Conservation (phyloP, 2,329 filamentous ascomycete genomes). For the Lasiodiplodia sp. region DNA sequence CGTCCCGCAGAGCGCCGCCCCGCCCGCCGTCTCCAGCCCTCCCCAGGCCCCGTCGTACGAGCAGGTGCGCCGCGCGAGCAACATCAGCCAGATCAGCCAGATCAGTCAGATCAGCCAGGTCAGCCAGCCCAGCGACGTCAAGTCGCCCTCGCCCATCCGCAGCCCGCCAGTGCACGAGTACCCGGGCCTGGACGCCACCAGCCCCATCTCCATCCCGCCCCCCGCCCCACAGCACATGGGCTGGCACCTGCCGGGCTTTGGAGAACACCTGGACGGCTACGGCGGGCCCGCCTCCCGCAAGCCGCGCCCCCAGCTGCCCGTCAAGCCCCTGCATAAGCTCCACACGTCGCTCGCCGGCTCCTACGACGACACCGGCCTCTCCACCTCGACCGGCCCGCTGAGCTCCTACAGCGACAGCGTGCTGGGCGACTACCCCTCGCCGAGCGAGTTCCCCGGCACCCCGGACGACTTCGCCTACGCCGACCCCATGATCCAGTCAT, state of each 20-base stretch:
- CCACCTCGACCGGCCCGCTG: conserved; percentile 54
- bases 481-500: conserved; percentile 47
- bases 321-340: conserved; percentile 51
- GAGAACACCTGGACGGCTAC: conserved; percentile 48
- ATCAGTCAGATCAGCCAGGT: background rate
- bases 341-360: conserved; percentile 51
- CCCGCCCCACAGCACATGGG: conserved; percentile 43
- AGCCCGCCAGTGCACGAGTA: conserved; percentile 41
- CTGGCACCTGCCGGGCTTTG: conserved; percentile 49
- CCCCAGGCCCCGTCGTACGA: conserved; percentile 1
- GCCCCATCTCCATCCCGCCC: conserved; percentile 50
- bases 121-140: conserved; percentile 15
- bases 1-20: conserved; percentile 1
- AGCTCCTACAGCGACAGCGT: conserved; percentile 55
- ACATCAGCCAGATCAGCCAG: conserved; percentile 18
- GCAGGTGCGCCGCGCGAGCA: conserved; percentile 3
- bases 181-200: conserved; percentile 46
- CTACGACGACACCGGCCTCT: conserved; percentile 52
- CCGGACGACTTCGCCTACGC: conserved; percentile 52
- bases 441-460: conserved; percentile 56
- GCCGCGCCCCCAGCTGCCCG: conserved; percentile 47
- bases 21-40: conserved; percentile 10
- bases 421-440: conserved; percentile 52
- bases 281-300: conserved; percentile 45
- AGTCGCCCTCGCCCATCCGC: conserved; percentile 29